A percentile compares a stretch with the other conserved stretches of the same genome.
Evolutionary conservation across 2,329 filamentous ascomycete species (phyloP).

Genomic region (Dactylellina cionopaga): DNA sequence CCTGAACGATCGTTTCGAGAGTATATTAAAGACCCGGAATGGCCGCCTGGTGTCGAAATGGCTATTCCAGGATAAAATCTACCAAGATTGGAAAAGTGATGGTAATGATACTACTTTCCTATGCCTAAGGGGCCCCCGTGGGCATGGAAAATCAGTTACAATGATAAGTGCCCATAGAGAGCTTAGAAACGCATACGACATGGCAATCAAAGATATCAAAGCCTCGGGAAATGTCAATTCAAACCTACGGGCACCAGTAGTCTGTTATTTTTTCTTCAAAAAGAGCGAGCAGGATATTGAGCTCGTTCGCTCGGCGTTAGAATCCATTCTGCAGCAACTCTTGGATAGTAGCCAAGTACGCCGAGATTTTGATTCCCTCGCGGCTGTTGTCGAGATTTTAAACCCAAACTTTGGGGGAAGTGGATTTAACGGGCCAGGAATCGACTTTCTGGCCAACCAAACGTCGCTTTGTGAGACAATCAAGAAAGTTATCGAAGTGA

Average conservation of each 20-base stretch:
- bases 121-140: conserved; percentile 11
- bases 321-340: conserved; percentile 23
- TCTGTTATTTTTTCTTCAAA: conserved; percentile 39
- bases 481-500: conserved; percentile 5
- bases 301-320: conserved; percentile 1
- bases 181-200: conserved; percentile 1
- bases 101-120: conserved; percentile 3
- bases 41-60: conserved; percentile 3
- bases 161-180: conserved; percentile 20
- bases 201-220: background rate
- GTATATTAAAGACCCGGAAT: conserved; percentile 12
- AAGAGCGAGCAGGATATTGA: conserved; percentile 41
- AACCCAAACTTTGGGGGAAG: conserved; percentile 13
- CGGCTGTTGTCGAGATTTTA: conserved; percentile 1
- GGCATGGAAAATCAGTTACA: conserved; percentile 26
- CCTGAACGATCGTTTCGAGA: conserved; percentile 16
- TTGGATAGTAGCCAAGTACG: conserved; percentile 12
- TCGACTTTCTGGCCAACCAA: conserved; percentile 5
- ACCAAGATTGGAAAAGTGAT: conserved; percentile 16
- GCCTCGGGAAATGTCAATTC: background rate
- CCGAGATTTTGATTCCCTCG: background rate
- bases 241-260: too few relatives aligned
- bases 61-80: conserved; percentile 13
- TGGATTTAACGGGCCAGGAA: background rate
- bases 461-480: conserved; percentile 5